Conservation (phyloP, 2,329 filamentous ascomycete species). For the Whalleya microplaca region DNA sequence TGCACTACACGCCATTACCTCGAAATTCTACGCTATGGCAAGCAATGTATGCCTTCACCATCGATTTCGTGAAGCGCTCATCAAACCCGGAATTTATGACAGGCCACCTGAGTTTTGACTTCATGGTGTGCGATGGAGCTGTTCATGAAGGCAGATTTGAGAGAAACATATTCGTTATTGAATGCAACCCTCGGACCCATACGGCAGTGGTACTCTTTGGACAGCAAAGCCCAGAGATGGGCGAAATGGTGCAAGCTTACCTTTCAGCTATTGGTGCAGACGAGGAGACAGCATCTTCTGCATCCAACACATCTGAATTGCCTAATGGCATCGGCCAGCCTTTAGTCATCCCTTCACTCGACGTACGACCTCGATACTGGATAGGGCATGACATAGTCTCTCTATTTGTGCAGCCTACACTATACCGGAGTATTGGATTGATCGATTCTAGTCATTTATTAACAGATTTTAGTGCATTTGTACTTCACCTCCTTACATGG, state of each 20-base stretch:
- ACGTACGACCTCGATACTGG: constrained; percentile 57
- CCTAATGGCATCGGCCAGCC: background rate
- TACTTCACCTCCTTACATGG: constrained; percentile 50
- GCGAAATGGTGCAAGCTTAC: constrained; percentile 56
- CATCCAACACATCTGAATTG: background rate
- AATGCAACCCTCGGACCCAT: constrained; percentile 72
- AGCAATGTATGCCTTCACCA: constrained; percentile 69
- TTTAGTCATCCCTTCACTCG: constrained; percentile 28
- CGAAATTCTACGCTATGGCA: constrained; percentile 55
- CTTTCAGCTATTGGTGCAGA: constrained; percentile 47
- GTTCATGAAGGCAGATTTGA: constrained; percentile 31
- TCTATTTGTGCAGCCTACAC: constrained; percentile 50
- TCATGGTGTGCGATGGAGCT: constrained; percentile 58
- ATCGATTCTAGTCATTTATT: constrained; percentile 23
- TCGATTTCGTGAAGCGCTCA: constrained; percentile 55
- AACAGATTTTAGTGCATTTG: constrained; percentile 35
- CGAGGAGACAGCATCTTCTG: background rate
- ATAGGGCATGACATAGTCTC: constrained; percentile 67
- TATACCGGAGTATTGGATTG: constrained; percentile 38
- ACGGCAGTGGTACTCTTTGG: constrained; percentile 68
- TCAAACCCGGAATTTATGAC: constrained; percentile 53
- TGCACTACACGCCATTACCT: constrained; percentile 68
- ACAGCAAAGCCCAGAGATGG: constrained; percentile 43
- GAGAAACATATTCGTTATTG: constrained; percentile 65
- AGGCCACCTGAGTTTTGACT: constrained; percentile 74